Percentiles rank a stretch among this genome's conserved stretches.
phyloP scores from a whole-genome alignment of 2,329 filamentous ascomycete genomes.

The Penicillium sp. region DNA sequence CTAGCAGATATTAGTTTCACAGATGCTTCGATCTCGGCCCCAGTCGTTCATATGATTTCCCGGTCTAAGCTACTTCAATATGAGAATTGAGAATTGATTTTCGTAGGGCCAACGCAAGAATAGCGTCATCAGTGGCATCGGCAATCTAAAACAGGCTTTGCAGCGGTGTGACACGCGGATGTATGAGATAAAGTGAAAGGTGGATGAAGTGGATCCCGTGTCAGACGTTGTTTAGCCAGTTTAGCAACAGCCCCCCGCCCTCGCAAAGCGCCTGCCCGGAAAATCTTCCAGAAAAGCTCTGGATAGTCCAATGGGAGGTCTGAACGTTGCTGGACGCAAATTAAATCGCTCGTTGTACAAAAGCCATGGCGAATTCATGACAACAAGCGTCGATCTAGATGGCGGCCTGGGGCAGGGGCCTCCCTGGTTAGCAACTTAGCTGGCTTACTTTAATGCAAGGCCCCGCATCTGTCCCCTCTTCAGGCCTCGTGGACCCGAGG shows the following conservation, averaged over 20 bases:
- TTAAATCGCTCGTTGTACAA: background rate
- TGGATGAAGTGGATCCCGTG: constrained; percentile 16
- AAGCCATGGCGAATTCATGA: background rate
- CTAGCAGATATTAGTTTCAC: background rate
- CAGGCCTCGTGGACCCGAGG: constrained; percentile 6
- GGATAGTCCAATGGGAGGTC: background rate
- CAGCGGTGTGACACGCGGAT: constrained; percentile 25
- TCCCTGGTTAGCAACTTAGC: constrained; percentile 7
- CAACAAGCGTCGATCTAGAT: constrained; percentile 4
- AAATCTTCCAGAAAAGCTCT: background rate
- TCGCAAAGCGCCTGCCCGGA: background rate
- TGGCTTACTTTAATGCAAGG: constrained; percentile 11
- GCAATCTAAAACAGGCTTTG: background rate
- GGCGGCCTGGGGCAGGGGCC: constrained; percentile 6
- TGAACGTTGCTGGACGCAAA: background rate
- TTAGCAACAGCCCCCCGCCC: background rate
- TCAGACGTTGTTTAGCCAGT: background rate
- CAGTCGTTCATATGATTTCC: background rate
- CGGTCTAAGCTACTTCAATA: background rate
- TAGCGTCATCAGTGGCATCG: background rate
- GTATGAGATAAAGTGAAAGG: constrained; percentile 19
- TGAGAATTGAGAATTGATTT: background rate
- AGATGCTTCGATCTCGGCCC: background rate
- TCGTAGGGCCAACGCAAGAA: background rate
- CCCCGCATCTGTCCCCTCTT: constrained; percentile 4